Evolutionary conservation across 768 basidiomycete species (phyloP).

Genomic region (Psilocybe sp.): DNA sequence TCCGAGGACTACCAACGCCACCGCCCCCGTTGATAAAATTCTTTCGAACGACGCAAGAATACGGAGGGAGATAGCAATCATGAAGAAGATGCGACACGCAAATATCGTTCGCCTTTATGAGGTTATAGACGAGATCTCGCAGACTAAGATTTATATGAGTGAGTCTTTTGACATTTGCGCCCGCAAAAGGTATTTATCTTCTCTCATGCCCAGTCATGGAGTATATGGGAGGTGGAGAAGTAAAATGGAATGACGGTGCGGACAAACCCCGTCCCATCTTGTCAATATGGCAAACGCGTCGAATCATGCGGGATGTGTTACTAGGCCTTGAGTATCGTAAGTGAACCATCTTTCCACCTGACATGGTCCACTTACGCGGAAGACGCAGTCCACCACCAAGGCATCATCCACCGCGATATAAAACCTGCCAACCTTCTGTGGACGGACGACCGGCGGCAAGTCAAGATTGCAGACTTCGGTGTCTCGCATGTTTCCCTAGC

Average conservation of each 20-base stretch:
- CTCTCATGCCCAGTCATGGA: constrained; percentile 73
- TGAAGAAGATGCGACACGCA: constrained; percentile 93
- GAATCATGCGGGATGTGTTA: constrained; percentile 90
- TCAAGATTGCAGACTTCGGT: constrained; percentile 98
- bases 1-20: too few relatives aligned
- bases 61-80: constrained; percentile 92
- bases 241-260: constrained; percentile 76
- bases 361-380: constrained; percentile 5
- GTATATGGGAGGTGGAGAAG: constrained; percentile 92
- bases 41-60: constrained; percentile 32
- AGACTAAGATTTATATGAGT: constrained; percentile 94
- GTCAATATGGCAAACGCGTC: constrained; percentile 76
- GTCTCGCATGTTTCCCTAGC: constrained; percentile 95
- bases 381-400: constrained; percentile 85
- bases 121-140: constrained; percentile 90
- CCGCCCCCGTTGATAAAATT: too few relatives aligned
- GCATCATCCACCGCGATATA: constrained; percentile 99
- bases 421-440: constrained; percentile 97
- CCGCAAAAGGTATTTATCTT: neutral
- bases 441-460: constrained; percentile 78
- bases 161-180: constrained; percentile 29
- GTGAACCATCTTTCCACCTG: constrained; percentile 30
- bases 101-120: constrained; percentile 89
- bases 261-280: constrained; percentile 61
- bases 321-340: constrained; percentile 92